A percentile compares a stretch with the other conserved stretches of the same genome.
Evolutionary conservation across 768 basidiomycete species (phyloP).

Genomic region (Boletus edulis): DNA sequence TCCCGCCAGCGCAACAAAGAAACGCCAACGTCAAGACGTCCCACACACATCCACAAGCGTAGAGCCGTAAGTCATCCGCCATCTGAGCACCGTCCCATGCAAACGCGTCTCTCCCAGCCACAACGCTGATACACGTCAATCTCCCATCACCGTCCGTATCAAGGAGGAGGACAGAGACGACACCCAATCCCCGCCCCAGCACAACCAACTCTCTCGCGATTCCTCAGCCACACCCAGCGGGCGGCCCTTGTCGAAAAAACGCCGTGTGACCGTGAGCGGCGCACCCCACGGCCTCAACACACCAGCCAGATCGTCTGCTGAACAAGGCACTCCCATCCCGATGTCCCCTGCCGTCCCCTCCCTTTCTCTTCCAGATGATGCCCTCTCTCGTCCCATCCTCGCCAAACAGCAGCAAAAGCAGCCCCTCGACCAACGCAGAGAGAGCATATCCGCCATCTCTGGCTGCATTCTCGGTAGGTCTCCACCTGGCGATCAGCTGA

Average conservation of each 20-base stretch:
- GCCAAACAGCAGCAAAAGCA: constrained; percentile 72
- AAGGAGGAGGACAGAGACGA: constrained; percentile 65
- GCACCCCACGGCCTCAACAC: constrained; percentile 21
- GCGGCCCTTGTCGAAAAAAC: constrained; percentile 52
- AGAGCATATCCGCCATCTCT: constrained; percentile 37
- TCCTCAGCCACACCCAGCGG: constrained; percentile 38
- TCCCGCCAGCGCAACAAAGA: constrained; percentile 30
- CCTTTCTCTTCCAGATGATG: constrained; percentile 58
- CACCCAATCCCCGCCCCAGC: constrained; percentile 33
- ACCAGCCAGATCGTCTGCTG: constrained; percentile 36
- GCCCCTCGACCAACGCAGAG: constrained; percentile 66
- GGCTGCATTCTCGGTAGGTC: constrained; percentile 28
- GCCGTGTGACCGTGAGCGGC: constrained; percentile 71
- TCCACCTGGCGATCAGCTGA: constrained; percentile 23
- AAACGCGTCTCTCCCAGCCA: constrained; percentile 20
- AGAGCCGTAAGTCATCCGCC: constrained; percentile 43
- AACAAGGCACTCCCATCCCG: constrained; percentile 50
- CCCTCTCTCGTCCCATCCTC: constrained; percentile 47
- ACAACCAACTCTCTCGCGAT: constrained; percentile 13
- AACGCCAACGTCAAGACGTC: constrained; percentile 38
- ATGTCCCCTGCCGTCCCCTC: constrained; percentile 69
- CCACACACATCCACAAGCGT: constrained; percentile 8
- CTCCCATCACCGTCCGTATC: constrained; percentile 48
- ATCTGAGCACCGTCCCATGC: not conserved
- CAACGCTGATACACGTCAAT: constrained; percentile 36